Evolutionary conservation across 108 stramenopile genomes (phyloP).

Genomic region (Cyclostephanos invisitatus): DNA sequence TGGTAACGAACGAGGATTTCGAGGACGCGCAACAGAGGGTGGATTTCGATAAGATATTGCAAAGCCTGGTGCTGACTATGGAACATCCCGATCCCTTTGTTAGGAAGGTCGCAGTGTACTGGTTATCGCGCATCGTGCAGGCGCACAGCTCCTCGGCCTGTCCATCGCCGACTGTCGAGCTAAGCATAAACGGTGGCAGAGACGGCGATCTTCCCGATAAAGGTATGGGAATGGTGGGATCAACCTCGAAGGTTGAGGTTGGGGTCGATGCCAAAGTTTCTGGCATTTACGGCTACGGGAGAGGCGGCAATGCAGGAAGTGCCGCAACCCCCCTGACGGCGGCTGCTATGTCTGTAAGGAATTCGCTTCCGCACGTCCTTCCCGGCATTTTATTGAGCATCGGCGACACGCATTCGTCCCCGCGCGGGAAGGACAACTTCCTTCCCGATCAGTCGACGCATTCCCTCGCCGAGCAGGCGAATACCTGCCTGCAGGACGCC

Average conservation of each 20-base stretch:
- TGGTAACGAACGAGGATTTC: constrained; percentile 66
- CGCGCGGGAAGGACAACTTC: constrained; percentile 68
- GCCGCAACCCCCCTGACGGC: constrained; percentile 47
- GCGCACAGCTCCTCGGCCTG: constrained; percentile 66
- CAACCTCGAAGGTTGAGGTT: constrained; percentile 11
- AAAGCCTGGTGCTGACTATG: constrained; percentile 82
- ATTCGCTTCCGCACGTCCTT: constrained; percentile 78
- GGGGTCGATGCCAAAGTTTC: constrained; percentile 14
- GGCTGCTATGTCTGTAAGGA: constrained; percentile 77
- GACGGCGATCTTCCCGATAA: constrained; percentile 21
- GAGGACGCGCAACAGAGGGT: constrained; percentile 72
- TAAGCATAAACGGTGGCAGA: not conserved
- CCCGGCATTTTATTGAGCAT: constrained; percentile 84
- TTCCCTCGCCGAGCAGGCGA: constrained; percentile 82
- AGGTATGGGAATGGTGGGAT: constrained; percentile 21
- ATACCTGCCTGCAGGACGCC: constrained; percentile 72
- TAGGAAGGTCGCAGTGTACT: constrained; percentile 90
- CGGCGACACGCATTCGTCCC: constrained; percentile 65
- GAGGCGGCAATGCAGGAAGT: not conserved
- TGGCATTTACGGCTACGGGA: constrained; percentile 18
- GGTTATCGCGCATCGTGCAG: constrained; percentile 87
- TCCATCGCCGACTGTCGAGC: constrained; percentile 9
- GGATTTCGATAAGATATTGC: constrained; percentile 87
- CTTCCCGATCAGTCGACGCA: constrained; percentile 85
- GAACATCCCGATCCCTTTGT: constrained; percentile 92